Evolutionary conservation across 129 eudicot species (phyloP), one percentile per base, ranked within the genome.

Genomic region (Escallonia rubra): DNA sequence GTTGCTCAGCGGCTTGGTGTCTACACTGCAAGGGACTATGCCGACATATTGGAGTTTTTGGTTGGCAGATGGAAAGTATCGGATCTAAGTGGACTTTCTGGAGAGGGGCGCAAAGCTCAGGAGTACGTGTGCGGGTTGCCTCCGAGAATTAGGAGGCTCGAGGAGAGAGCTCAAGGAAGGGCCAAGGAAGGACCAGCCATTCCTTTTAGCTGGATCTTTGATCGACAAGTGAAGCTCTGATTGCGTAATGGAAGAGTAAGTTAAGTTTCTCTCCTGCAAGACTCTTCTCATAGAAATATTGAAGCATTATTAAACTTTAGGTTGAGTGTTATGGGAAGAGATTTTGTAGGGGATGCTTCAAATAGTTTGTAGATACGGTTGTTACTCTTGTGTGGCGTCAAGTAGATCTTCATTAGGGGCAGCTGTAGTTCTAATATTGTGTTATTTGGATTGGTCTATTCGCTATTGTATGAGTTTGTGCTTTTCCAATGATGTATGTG

Each of bases 1-100:
- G 96, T 91, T 43, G 98, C 98, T 12, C 98, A 91, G 67, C 67
- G 95, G 57, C 95, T 92, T 7, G 91, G 87, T 3, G 98, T 92
- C 10, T 92, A 92, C 72, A 86, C 98, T 2, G 96, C 96, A 1
- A 79, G 73, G 64, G 98, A 92, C 79, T 92, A 92, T 45, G 96
- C 98, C 3, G 98, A 92, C 62, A 92, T 92, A 13, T 64, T 92
- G 62, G 96, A 92, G 57, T 90, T 88, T 57, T 55, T 92, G 77
- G 98, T 92, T 8, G 88, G 84, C 0, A 75, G 89, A 54, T 92
- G 98, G 98, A 79, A 88, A 67, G 96, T 92, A 60, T 89, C 76
- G 4, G 84, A 88, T 34, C 62, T 89, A 16, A 83, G 81, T 0
- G 95, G 96, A 16, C 72, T 88, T 2, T 86, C 98, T 10, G 82